A percentile compares a stretch with the other conserved stretches of the same genome.
These are phyloP conservation scores for Sisymbrium irio DNA, from an alignment of 345 rosid species.

Conservation along the genomic window DNA sequence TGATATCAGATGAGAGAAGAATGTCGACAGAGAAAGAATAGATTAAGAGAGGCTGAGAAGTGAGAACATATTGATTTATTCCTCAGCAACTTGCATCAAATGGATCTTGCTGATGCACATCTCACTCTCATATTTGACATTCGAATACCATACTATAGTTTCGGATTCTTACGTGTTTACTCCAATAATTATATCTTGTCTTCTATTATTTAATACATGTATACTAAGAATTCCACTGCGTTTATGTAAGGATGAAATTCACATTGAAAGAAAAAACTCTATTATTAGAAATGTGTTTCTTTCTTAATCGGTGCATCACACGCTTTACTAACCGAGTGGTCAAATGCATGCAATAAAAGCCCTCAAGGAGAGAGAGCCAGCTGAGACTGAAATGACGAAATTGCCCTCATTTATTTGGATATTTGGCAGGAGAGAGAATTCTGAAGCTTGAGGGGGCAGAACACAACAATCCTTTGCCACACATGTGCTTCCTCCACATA, in stretches of 20 bases:
- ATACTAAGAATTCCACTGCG: neutral
- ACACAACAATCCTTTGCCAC: constrained; percentile 35
- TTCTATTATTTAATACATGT: constrained; percentile 22
- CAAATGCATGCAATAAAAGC: constrained; percentile 9
- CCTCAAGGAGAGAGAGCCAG: neutral
- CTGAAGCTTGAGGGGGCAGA: constrained; percentile 3
- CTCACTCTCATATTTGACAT: constrained; percentile 34
- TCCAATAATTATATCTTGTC: constrained; percentile 22
- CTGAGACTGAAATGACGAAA: constrained; percentile 1
- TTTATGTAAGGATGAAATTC: neutral
- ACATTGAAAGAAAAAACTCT: neutral
- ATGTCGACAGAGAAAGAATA: constrained; percentile 3
- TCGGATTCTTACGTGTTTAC: constrained; percentile 33
- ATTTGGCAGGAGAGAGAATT: neutral
- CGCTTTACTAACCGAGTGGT: constrained; percentile 15
- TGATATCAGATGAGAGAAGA: too few species aligned
- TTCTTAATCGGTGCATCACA: constrained; percentile 22
- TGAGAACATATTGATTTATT: constrained; percentile 23
- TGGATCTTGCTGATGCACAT: constrained; percentile 19
- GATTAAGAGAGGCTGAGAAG: constrained; percentile 1
- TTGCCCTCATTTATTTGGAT: neutral
- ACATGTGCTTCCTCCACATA: constrained; percentile 36
- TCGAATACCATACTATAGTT: constrained; percentile 28
- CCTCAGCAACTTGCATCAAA: constrained; percentile 26
- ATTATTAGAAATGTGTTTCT: constrained; percentile 18